These are phyloP conservation scores for Fusarium longipes DNA, from an alignment of 2,329 filamentous ascomycete genomes.

Conservation along the genomic window DNA sequence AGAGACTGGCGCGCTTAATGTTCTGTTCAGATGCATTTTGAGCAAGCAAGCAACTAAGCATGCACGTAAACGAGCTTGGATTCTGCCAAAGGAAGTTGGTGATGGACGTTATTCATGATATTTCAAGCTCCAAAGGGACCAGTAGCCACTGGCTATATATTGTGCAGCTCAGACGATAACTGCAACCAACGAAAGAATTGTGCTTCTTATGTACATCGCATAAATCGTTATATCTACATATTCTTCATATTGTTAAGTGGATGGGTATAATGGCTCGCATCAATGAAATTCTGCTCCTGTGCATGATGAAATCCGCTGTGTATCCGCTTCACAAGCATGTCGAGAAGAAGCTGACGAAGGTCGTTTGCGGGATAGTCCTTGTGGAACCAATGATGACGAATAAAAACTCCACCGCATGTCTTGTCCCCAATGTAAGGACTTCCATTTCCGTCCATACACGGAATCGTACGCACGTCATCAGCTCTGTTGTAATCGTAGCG, in stretches of 20 bases:
- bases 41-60: too few species aligned
- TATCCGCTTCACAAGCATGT: conserved; percentile 7
- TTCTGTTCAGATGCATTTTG: background rate
- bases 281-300: conserved; percentile 7
- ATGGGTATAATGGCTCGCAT: conserved; percentile 16
- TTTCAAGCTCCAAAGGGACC: background rate
- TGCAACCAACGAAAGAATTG: too few species aligned
- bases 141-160: background rate
- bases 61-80: background rate
- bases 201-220: background rate
- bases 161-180: background rate
- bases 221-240: background rate
- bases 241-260: conserved; percentile 5
- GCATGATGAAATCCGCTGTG: conserved; percentile 19
- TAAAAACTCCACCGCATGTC: conserved; percentile 40
- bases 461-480: conserved; percentile 37
- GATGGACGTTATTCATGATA: too few species aligned
- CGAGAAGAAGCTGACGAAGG: conserved; percentile 2
- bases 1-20: background rate
- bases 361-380: conserved; percentile 22
- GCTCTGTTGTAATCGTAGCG: conserved; percentile 43
- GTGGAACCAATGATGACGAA: conserved; percentile 42
- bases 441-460: conserved; percentile 45
- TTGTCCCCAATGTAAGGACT: conserved; percentile 39
- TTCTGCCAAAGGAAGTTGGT: too few species aligned